Evolutionary conservation across 345 rosid species (phyloP), one percentile per base, ranked within the genome.

Genomic region (Aurinia saxatilis): DNA sequence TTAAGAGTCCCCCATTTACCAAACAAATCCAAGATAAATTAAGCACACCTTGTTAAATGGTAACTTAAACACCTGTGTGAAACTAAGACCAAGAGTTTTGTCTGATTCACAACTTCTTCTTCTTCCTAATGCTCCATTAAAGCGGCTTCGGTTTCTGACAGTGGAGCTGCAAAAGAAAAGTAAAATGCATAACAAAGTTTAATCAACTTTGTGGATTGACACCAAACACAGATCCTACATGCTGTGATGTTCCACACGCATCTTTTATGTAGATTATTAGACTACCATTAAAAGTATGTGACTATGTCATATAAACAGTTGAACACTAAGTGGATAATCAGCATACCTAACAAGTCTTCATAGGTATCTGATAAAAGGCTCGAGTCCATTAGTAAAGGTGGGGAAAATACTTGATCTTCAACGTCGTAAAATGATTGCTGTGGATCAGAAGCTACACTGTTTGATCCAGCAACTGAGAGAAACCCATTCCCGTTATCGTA

Each of bases 331-430:
- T 52, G 33, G 40, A 37, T 1, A 63, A 50, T 54, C 14, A 66
- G 73, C 78, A 62, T 84, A 93, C 99, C 99, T 10, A 93, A 84
- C 50, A 93, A 80, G 76, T 93, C 97, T 66, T 93, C 99, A 55
- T 85, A 87, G 37, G 91, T 40, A 72, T 90, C 99, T 1, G 82
- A 70, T 56, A 90, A 72, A 45, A 93, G 56, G 27, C 87, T 80
- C 13, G 91, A 73, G 62, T 87, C 96, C 84, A 88, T 78, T 35
- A 93, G 75, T 63, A 93, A 73, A 77, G 90, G 99, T 44, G 99
- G 97, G 7, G 99, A 93, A 69, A 86, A 86, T 35, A 85, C 96
- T 80, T 82, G 86, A 68, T 81, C 96, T 47, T 90, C 91, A 61
- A 81, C 57, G 40, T 82, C 90, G 74, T 73, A 90, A 68, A 81